Base-by-base conservation (phyloP, 2,329 filamentous ascomycete genomes). In the Onygenales sp. region DNA sequence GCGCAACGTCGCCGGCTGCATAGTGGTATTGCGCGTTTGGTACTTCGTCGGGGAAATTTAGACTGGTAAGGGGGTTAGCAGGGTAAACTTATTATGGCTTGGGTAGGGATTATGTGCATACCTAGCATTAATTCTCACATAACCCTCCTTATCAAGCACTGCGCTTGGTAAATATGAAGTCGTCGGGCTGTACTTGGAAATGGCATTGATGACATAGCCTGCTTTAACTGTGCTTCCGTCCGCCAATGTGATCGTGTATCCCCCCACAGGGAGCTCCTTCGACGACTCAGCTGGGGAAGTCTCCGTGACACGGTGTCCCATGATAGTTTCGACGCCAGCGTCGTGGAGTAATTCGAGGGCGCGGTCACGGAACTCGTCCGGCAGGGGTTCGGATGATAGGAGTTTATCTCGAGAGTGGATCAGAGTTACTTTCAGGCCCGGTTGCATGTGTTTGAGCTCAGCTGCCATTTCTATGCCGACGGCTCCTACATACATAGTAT, bases 401-500 rank as follows among this genome's bases (percentile, higher is more conserved):
- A 92, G 78, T 61, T 80, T 80, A 31, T 78, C 74, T 17, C 86
- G 77, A 3, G 87, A 90, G 65, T 92, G 88, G 4, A 88, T 80
- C 1, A 93, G 77, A 1, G 82, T 87, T n/a, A 92, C 83, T 42
- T 78, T 78, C 52, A 82, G 72, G 9, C 78, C 62, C 0, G 88
- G 86, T 56, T 84, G 77, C 27, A 83, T 72, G 45, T 80, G 67
- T 68, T 90, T 91, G 52, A 91, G 73, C 70, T 93, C 87, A 1
- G 85, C 82, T 0, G 88, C 86, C 77, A 92, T 89, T 66, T 92
- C 87, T 52, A 91, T 83, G 7, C 88, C 88, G 1, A 91, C 87
- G 6, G 87, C 88, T 49, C 86, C 78, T 80, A 40, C 8, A 52
- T 9, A 53, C 45, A 13, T 46, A 21, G 48, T 54, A 31, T 11